Base-by-base conservation (phyloP, 1,284 basidiomycete species). In the Boletus austroedulis region DNA sequence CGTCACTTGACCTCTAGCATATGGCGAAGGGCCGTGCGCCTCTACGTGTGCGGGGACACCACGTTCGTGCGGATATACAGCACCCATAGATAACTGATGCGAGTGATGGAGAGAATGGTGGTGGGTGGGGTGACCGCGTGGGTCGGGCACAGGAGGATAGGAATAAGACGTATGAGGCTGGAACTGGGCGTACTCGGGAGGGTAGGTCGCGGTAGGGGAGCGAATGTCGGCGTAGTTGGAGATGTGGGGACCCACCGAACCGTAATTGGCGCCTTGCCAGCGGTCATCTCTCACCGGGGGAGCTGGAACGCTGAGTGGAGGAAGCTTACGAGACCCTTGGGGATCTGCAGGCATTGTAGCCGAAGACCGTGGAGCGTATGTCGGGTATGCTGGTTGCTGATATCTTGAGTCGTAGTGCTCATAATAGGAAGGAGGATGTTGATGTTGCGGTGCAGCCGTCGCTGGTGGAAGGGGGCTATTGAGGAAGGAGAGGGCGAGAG, bases 401-500 rank as follows among this genome's bases (percentile, higher is more conserved):
- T 84, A 85, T 69, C 85, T 80, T 50, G 76, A 66, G 63, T 88
- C 85, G 62, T 78, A 78, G 66, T 77, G 76, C 63, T 83, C 80
- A 71, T 85, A 84, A 73, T 78, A 79, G 58, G 75, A 68, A 40
- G 77, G 69, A 48, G 77, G 69, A 65, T 79, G 79, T 64, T 80
- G 77, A n/a, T n/a, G n/a, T n/a, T n/a, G n/a, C 32, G 80, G 76
- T 54, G 82, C 74, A 73, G 73, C 63, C 53, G 68, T 55, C n/a
- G 71, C 66, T 62, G 56, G 34, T 34, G 45, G 49, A 59, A 31
- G 7, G 50, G 38, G 46, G 46, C n/a, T 15, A 32, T 24, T 62
- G 56, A 68, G 56, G 8, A 50, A n/a, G 43, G 43, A 34, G 47
- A n/a, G 14, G 7, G 31, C 26, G 29, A 40, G 34, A 31, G 29